These are phyloP conservation scores for Pseudopyrenochaeta lycopersici DNA, from an alignment of 2,329 filamentous ascomycete species.

Conservation along the genomic window DNA sequence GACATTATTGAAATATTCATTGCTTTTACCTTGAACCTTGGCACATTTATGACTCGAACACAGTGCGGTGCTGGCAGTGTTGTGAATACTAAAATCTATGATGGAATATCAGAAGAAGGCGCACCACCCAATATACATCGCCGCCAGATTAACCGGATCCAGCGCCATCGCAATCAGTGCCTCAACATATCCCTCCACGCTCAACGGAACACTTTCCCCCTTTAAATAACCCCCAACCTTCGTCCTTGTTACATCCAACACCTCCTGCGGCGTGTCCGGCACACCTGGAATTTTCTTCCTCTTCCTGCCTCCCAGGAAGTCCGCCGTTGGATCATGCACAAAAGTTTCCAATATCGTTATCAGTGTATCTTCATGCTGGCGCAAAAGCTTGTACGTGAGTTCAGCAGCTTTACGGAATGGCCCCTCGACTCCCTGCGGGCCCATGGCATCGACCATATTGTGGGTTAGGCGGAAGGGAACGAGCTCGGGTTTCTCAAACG, in stretches of 20 bases:
- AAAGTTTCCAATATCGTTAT: constrained; percentile 99
- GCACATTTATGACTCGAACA: not conserved
- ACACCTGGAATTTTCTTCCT: constrained; percentile 63
- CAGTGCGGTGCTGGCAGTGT: not conserved
- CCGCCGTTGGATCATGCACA: constrained; percentile 94
- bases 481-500: constrained; percentile 91
- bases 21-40: too few species aligned
- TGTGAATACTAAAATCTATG: too few species aligned
- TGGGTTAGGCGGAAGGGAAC: constrained; percentile 97
- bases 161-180: constrained; percentile 89
- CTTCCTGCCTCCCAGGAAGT: constrained; percentile 79
- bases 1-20: too few species aligned
- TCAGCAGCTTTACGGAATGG: constrained; percentile 93
- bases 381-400: constrained; percentile 81
- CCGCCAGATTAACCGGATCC: constrained; percentile 78
- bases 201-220: constrained; percentile 89
- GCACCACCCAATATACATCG: constrained; percentile 98
- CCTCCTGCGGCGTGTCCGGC: constrained; percentile 76
- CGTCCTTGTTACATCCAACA: constrained; percentile 85
- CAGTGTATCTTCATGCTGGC: constrained; percentile 92
- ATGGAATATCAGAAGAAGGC: constrained; percentile 65
- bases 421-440: constrained; percentile 88
- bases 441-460: constrained; percentile 99
- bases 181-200: constrained; percentile 97
- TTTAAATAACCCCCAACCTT: constrained; percentile 87